Conservation (phyloP, 2,329 filamentous ascomycete genomes). For the Neofusicoccum kwambonambiense region DNA sequence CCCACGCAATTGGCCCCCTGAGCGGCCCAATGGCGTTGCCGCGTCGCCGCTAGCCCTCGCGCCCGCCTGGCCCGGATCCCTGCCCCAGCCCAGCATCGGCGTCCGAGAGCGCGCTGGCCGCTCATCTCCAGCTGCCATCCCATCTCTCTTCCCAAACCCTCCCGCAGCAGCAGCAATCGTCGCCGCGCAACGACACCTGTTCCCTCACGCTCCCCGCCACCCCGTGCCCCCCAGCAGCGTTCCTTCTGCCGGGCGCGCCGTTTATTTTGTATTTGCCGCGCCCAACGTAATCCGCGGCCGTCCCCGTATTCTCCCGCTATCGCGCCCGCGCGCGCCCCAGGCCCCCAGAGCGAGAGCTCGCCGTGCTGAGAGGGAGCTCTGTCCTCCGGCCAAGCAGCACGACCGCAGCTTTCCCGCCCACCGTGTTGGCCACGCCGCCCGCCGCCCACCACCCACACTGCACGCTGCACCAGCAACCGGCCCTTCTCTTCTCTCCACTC, state of each 20-base stretch:
- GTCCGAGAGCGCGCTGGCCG: not conserved
- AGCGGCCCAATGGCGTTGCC: constrained; percentile 5
- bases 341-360: not conserved
- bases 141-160: constrained; percentile 15
- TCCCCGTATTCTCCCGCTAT: constrained; percentile 15
- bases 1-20: not conserved
- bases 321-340: not conserved
- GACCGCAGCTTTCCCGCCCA: constrained; percentile 6
- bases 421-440: constrained; percentile 16
- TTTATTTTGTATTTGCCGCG: not conserved
- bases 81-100: constrained; percentile 10
- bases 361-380: constrained; percentile 9
- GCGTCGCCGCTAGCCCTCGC: constrained; percentile 3
- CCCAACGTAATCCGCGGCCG: not conserved
- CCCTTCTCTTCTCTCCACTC: constrained; percentile 18
- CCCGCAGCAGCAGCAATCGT: not conserved
- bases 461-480: constrained; percentile 14
- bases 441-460: constrained; percentile 9
- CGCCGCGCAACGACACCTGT: constrained; percentile 6
- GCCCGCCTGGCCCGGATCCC: not conserved
- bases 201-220: not conserved
- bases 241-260: not conserved
- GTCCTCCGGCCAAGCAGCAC: not conserved
- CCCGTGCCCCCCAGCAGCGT: not conserved
- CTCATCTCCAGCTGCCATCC: constrained; percentile 13